A percentile compares a stretch with the other conserved stretches of the same genome.
phyloP scores from a whole-genome alignment of 1,284 basidiomycete species.

The Malassezia globosa region DNA sequence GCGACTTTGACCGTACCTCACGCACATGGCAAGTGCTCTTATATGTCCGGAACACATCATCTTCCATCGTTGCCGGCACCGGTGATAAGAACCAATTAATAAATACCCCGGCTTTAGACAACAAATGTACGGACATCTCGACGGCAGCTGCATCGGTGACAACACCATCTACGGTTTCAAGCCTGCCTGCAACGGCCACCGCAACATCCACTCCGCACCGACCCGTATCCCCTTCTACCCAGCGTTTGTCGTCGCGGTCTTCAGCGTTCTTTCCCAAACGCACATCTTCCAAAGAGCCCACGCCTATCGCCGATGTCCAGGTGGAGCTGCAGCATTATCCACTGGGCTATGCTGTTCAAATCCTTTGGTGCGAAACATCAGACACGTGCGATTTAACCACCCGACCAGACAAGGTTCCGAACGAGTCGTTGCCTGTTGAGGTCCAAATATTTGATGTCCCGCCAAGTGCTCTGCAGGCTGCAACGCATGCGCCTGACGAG shows the following conservation, averaged over 20 bases:
- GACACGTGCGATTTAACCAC: not conserved
- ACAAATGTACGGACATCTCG: no score
- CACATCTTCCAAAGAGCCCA: slow-evolving; percentile 20
- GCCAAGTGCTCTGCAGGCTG: slow-evolving; percentile 41
- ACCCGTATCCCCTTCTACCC: slow-evolving; percentile 22
- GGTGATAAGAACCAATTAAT: no score
- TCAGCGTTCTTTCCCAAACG: slow-evolving; percentile 11
- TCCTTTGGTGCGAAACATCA: slow-evolving; percentile 16
- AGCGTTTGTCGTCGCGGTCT: slow-evolving; percentile 1
- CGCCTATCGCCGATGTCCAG: slow-evolving; percentile 35
- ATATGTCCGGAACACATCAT: not conserved
- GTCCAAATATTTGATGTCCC: slow-evolving; percentile 35
- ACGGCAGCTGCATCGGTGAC: slow-evolving; percentile 3
- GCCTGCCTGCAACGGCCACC: slow-evolving; percentile 20
- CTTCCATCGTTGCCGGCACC: not conserved
- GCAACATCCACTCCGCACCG: not conserved
- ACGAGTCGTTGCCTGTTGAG: slow-evolving; percentile 23
- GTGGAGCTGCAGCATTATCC: slow-evolving; percentile 41
- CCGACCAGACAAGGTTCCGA: not conserved
- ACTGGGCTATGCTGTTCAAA: slow-evolving; percentile 36
- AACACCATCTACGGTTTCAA: slow-evolving; percentile 10
- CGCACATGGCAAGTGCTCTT: slow-evolving; percentile 1
- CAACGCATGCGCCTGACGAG: slow-evolving; percentile 33
- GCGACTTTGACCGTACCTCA: slow-evolving; percentile 3
- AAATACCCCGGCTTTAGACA: not conserved